A percentile compares a stretch with the other conserved stretches of the same genome.
Conservation (phyloP, 2,329 filamentous ascomycete genomes). For the Cladophialophora exuberans region DNA sequence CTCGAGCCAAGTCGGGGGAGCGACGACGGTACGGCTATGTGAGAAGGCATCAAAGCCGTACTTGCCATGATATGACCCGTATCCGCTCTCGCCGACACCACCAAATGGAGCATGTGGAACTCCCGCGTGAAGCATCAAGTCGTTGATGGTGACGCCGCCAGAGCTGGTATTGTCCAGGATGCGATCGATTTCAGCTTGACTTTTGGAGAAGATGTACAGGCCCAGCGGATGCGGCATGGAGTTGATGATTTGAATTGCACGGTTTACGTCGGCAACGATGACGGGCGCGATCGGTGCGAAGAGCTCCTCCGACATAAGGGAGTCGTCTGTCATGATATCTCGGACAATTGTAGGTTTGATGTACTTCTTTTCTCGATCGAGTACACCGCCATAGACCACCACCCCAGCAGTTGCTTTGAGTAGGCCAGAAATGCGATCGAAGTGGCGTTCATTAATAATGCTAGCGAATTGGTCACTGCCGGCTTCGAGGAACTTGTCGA, state of each 20-base stretch:
- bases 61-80: constrained; percentile 54
- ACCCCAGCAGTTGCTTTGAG: constrained; percentile 43
- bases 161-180: constrained; percentile 45
- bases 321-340: constrained; percentile 40
- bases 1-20: constrained; percentile 31
- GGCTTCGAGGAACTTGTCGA: constrained; percentile 38
- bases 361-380: constrained; percentile 37
- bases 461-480: constrained; percentile 35
- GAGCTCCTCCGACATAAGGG: constrained; percentile 50
- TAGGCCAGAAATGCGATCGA: constrained; percentile 44
- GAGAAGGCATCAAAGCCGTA: constrained; percentile 50
- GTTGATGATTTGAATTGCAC: constrained; percentile 36
- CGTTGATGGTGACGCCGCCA: constrained; percentile 58
- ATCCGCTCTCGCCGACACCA: constrained; percentile 55
- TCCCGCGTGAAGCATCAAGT: constrained; percentile 50
- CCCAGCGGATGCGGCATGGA: constrained; percentile 43
- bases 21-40: constrained; percentile 37
- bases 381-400: constrained; percentile 42
- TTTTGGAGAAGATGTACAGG: constrained; percentile 47
- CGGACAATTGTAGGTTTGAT: constrained; percentile 47
- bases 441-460: constrained; percentile 51
- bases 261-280: constrained; percentile 37
- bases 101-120: constrained; percentile 53
- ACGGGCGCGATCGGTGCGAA: constrained; percentile 51
- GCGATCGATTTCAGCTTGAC: constrained; percentile 41